phyloP scores from a whole-genome alignment of 306 rosid genomes.

The Comarum palustre region DNA sequence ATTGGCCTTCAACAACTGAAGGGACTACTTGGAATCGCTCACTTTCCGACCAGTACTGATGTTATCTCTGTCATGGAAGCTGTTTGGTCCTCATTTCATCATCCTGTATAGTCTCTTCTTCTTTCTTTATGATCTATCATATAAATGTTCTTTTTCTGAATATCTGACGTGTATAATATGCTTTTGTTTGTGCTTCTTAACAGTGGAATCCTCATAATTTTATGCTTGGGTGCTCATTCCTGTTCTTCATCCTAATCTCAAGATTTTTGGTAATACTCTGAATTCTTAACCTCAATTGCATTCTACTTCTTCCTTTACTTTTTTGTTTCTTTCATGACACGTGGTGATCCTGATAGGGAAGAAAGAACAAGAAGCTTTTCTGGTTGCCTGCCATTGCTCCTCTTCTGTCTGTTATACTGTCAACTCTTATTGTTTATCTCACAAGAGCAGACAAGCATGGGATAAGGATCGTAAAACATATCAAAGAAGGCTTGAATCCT shows the following conservation, averaged over 20 bases:
- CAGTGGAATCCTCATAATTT: constrained; percentile 76
- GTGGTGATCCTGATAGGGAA: constrained; percentile 39
- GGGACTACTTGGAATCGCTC: constrained; percentile 58
- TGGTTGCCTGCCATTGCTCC: constrained; percentile 85
- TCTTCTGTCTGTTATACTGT: constrained; percentile 53
- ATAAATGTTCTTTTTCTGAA: neutral
- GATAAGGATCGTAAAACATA: constrained; percentile 67
- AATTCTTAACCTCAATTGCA: neutral
- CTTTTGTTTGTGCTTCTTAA: neutral
- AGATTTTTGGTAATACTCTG: constrained; percentile 47
- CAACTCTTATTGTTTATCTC: constrained; percentile 62
- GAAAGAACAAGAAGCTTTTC: constrained; percentile 58
- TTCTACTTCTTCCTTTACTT: neutral
- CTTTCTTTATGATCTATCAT: neutral
- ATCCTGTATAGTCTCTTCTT: constrained; percentile 36
- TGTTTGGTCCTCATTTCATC: constrained; percentile 42
- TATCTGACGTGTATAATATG: neutral
- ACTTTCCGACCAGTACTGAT: constrained; percentile 68
- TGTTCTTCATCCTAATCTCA: constrained; percentile 54
- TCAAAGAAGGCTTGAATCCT: constrained; percentile 76
- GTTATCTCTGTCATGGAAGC: constrained; percentile 58
- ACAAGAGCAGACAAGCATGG: constrained; percentile 64
- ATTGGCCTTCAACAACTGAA: constrained; percentile 80
- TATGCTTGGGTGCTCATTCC: constrained; percentile 63
- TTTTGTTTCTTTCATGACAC: neutral